These are phyloP conservation scores for Ogataea hybrid DNA, from an alignment of 1,139 yeast genomes.

Conservation along the genomic window DNA sequence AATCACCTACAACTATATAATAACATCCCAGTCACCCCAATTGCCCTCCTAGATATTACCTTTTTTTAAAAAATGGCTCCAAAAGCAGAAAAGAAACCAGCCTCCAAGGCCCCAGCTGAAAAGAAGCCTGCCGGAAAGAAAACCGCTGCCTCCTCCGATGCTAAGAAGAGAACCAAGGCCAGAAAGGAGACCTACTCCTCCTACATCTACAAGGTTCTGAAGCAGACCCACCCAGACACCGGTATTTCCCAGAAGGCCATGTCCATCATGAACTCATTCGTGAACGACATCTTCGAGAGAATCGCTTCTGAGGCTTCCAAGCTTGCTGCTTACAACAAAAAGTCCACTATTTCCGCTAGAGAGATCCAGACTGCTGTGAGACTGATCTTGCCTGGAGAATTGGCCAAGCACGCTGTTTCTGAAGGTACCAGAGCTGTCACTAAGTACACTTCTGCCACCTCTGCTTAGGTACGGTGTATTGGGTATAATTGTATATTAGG, in stretches of 20 bases:
- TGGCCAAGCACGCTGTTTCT: conserved; percentile 98
- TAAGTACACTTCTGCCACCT: conserved; percentile 90
- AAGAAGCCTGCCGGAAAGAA: conserved; percentile 97
- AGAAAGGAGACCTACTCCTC: conserved; percentile 99
- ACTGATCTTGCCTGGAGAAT: conserved; percentile 98
- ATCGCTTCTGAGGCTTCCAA: conserved; percentile 98
- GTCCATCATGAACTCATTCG: conserved; percentile 99
- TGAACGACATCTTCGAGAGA: conserved; percentile 94
- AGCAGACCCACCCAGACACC: conserved; percentile 99
- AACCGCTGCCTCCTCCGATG: conserved; percentile 74
- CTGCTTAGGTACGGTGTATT: conserved; percentile 34
- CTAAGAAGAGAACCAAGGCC: conserved; percentile 94
- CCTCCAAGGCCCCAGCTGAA: conserved; percentile 98
- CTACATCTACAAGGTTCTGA: conserved; percentile 96
- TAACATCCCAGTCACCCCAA: conserved; percentile 2
- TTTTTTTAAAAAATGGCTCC: conserved; percentile 71
- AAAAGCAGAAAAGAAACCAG: conserved; percentile 98
- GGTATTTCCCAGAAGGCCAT: conserved; percentile 99
- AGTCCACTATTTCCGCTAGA: conserved; percentile 98
- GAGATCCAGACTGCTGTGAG: conserved; percentile 99
- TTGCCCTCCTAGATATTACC: conserved; percentile 5
- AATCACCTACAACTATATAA: conserved; percentile 7
- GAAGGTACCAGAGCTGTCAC: conserved; percentile 99
- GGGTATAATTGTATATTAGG: conserved; percentile 24
- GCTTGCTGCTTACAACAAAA: conserved; percentile 99